Conservation (phyloP, 2,329 filamentous ascomycete genomes). For the Penicillium polonicum region DNA sequence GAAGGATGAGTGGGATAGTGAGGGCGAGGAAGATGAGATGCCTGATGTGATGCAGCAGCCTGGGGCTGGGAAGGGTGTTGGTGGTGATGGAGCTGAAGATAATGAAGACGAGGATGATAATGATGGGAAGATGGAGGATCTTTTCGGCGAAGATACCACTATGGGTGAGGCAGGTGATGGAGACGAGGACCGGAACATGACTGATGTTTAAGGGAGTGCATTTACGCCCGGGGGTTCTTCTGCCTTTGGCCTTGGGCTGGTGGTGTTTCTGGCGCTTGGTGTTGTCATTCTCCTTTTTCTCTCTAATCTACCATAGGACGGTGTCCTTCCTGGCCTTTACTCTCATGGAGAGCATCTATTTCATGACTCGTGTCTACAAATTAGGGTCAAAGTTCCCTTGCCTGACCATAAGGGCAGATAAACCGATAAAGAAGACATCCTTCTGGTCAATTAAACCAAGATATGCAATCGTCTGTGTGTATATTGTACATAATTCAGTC, state of each 20-base stretch:
- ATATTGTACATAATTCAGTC: conserved; percentile 26
- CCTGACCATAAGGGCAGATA: background rate
- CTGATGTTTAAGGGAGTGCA: conserved; percentile 35
- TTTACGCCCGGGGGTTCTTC: background rate
- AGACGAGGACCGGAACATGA: conserved; percentile 45
- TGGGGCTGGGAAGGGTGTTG: conserved; percentile 28
- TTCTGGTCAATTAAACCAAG: conserved; percentile 15
- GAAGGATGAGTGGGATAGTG: conserved; percentile 59
- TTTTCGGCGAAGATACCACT: conserved; percentile 45
- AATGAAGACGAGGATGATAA: conserved; percentile 43
- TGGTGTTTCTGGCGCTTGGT: conserved; percentile 24
- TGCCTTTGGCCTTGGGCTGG: conserved; percentile 2
- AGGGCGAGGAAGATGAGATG: conserved; percentile 48
- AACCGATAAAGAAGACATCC: conserved; percentile 3
- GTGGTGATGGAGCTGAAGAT: conserved; percentile 36
- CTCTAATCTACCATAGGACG: conserved; percentile 2
- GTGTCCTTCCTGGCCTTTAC: background rate
- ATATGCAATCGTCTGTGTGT: conserved; percentile 17
- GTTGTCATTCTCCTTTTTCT: conserved; percentile 2
- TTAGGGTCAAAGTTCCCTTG: background rate
- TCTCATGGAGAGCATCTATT: background rate
- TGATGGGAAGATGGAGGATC: conserved; percentile 50
- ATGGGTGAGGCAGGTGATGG: conserved; percentile 40
- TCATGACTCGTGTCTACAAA: background rate
- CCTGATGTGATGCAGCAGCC: conserved; percentile 20